These are phyloP conservation scores for Borealophlyctis nickersoniae DNA, from an alignment of 192 early-diverging fungal genomes.

Conservation along the genomic window DNA sequence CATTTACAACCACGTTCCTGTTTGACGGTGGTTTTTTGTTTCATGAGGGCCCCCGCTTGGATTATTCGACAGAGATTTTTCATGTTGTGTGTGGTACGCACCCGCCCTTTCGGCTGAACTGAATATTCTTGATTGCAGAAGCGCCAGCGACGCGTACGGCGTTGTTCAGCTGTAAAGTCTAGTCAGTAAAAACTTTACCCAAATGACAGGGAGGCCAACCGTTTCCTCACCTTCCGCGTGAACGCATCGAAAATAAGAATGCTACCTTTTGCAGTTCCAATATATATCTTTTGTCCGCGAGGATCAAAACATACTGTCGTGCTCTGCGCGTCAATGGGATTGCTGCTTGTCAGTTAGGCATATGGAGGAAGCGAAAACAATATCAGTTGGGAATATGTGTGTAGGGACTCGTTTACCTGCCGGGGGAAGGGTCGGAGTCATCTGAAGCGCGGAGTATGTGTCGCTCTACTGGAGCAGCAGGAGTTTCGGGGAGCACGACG, in stretches of 20 bases:
- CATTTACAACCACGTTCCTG: conserved; percentile 76
- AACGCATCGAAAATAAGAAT: conserved; percentile 59
- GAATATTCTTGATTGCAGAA: conserved; percentile 57
- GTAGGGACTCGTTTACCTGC: too few relatives aligned
- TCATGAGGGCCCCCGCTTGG: too few relatives aligned
- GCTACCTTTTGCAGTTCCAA: conserved; percentile 67
- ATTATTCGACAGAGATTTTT: too few relatives aligned
- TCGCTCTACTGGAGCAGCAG: too few relatives aligned
- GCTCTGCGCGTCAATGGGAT: conserved; percentile 4
- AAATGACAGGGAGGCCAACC: neutral
- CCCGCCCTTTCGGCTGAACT: conserved; percentile 66
- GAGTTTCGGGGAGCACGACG: conserved; percentile 23
- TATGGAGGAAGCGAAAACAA: too few relatives aligned
- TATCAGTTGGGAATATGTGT: too few relatives aligned
- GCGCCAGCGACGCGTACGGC: conserved; percentile 21
- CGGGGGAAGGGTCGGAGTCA: too few relatives aligned
- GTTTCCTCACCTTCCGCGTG: conserved; percentile 41
- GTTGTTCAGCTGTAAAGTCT: neutral
- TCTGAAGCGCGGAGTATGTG: too few relatives aligned
- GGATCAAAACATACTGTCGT: conserved; percentile 18
- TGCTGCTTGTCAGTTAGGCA: neutral
- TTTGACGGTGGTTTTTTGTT: neutral
- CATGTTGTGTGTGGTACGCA: conserved; percentile 28
- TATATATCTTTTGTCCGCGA: conserved; percentile 53
- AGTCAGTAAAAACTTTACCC: neutral